Percentiles rank a stretch among this genome's conserved stretches.
phyloP scores from a whole-genome alignment of 192 early-diverging fungal species.

The Entomortierella lignicola region DNA sequence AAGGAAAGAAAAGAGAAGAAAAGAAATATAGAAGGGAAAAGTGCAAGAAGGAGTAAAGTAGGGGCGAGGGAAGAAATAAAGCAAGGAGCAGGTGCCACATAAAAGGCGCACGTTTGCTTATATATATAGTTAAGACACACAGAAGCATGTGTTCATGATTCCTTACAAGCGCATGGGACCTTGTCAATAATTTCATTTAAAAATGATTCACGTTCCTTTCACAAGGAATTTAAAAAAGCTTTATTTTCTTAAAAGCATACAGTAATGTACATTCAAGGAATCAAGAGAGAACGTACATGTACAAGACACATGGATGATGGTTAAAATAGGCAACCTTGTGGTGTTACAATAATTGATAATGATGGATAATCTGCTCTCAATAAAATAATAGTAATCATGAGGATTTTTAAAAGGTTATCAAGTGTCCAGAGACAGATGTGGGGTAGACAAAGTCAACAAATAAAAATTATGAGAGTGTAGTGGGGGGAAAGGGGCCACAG shows the following conservation, averaged over 20 bases:
- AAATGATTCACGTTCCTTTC: background rate
- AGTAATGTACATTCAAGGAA: no score
- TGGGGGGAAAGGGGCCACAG: background rate
- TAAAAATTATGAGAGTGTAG: no score
- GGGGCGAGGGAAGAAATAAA: background rate
- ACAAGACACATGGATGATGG: background rate
- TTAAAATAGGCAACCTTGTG: background rate
- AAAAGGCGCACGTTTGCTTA: background rate
- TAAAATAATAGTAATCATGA: background rate
- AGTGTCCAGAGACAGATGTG: background rate
- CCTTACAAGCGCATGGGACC: background rate
- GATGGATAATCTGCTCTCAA: constrained; percentile 6
- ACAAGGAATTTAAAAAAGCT: background rate
- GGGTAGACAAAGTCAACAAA: background rate
- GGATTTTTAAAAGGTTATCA: background rate
- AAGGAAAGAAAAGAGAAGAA: background rate
- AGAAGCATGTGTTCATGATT: background rate
- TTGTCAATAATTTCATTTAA: background rate
- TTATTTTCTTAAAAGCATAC: no score
- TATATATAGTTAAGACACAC: background rate
- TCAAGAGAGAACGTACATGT: no score
- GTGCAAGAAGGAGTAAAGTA: background rate
- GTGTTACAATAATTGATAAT: background rate
- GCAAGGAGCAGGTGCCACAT: background rate
- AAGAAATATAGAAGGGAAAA: background rate